Evolutionary conservation across 306 rosid genomes (phyloP).

Genomic region (Begonia fuchsioides): DNA sequence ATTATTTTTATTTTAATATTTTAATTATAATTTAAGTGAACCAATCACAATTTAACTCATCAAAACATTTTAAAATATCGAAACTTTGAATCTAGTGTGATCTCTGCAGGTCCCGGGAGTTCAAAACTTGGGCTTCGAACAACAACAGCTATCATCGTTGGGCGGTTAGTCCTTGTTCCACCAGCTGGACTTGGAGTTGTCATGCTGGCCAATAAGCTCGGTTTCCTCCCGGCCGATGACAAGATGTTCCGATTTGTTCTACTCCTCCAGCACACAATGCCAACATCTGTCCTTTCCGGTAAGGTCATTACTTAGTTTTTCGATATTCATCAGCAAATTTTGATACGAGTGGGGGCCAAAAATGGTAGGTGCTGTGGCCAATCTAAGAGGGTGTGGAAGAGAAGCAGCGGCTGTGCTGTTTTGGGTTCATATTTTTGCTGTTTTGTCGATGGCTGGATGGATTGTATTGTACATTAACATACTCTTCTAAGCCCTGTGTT

Average conservation of each 20-base stretch:
- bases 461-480: conserved; percentile 45
- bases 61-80: too few relatives aligned
- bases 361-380: conserved; percentile 70
- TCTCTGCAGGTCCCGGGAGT: conserved; percentile 84
- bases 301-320: conserved; percentile 5
- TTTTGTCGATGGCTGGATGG: conserved; percentile 86
- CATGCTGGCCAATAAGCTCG: conserved; percentile 77
- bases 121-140: conserved; percentile 83
- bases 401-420: conserved; percentile 81
- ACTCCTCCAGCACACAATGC: conserved; percentile 96
- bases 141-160: conserved; percentile 73
- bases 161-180: conserved; percentile 70
- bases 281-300: conserved; percentile 89
- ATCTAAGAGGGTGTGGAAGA: conserved; percentile 84
- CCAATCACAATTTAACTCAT: too few relatives aligned
- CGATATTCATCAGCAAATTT: too few relatives aligned
- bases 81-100: too few relatives aligned
- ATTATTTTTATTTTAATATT: too few relatives aligned
- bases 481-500: conserved; percentile 31
- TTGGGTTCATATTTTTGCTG: conserved; percentile 87
- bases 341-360: too few relatives aligned
- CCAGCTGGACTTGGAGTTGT: conserved; percentile 83
- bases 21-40: too few relatives aligned
- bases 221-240: conserved; percentile 79
- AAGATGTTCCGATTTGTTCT: conserved; percentile 83